phyloP scores from a whole-genome alignment of 2,329 filamentous ascomycete species.

The Myriosclerotinia duriaeana region DNA sequence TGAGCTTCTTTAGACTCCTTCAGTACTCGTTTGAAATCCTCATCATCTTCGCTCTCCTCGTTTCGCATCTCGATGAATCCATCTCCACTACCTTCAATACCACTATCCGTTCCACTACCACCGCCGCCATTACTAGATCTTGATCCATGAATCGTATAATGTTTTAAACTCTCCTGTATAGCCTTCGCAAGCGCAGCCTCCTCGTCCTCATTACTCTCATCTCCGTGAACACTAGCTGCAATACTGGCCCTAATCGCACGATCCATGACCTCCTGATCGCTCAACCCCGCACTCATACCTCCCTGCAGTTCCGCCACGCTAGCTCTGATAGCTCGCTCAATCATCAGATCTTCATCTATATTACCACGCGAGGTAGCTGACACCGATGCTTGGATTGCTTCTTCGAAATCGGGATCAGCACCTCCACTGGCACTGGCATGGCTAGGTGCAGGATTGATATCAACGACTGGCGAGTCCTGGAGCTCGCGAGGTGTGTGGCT shows the following conservation, averaged over 20 bases:
- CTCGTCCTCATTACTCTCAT: conserved; percentile 26
- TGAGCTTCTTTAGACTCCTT: conserved; percentile 36
- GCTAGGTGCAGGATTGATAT: conserved; percentile 16
- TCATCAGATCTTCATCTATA: conserved; percentile 63
- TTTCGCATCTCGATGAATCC: conserved; percentile 12
- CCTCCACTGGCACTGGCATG: conserved; percentile 14
- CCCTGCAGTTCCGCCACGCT: conserved; percentile 61
- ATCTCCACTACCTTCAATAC: conserved; percentile 23
- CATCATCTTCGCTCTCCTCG: conserved; percentile 30
- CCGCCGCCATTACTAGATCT: conserved; percentile 7
- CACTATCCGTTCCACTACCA: neutral
- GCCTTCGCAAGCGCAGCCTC: conserved; percentile 57
- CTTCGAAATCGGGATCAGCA: conserved; percentile 65
- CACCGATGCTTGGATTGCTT: conserved; percentile 69
- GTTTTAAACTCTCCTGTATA: conserved; percentile 51
- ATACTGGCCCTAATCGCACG: conserved; percentile 53
- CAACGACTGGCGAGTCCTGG: conserved; percentile 26
- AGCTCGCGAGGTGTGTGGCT: conserved; percentile 30
- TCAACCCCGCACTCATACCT: conserved; percentile 34
- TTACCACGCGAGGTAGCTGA: conserved; percentile 69
- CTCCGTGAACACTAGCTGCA: conserved; percentile 26
- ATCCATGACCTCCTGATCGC: conserved; percentile 46
- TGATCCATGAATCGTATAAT: conserved; percentile 24
- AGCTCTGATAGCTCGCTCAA: conserved; percentile 73
- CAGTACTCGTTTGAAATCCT: conserved; percentile 34